A percentile compares a stretch with the other conserved stretches of the same genome.
phyloP scores from a whole-genome alignment of 106 monocot genomes.

The Apostasia shenzhenica region DNA sequence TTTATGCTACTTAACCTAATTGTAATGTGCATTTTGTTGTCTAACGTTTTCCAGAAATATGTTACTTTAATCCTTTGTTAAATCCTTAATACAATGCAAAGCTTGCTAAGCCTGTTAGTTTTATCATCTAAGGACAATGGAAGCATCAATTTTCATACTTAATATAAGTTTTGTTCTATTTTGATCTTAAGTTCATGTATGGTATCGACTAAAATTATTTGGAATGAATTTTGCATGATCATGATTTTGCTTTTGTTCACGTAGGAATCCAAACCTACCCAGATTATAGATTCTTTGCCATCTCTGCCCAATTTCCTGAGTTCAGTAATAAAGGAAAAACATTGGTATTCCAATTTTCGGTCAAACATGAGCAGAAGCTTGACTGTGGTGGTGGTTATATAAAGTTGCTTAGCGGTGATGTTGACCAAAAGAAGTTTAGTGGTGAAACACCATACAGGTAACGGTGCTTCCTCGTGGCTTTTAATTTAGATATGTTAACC shows the following conservation, averaged over 20 bases:
- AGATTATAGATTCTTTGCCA: constrained; percentile 34
- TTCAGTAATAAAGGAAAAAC: constrained; percentile 32
- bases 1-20: no score
- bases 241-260: neutral
- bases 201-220: no score
- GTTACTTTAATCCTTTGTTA: no score
- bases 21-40: no score
- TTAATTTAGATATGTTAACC: neutral
- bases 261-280: constrained; percentile 28
- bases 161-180: no score
- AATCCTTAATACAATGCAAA: no score
- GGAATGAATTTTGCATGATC: no score
- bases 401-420: constrained; percentile 22
- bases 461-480: neutral
- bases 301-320: constrained; percentile 23
- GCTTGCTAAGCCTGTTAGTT: no score
- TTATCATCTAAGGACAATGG: no score
- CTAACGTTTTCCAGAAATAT: no score
- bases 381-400: constrained; percentile 34
- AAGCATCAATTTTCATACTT: no score
- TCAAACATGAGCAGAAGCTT: constrained; percentile 33
- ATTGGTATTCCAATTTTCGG: constrained; percentile 27
- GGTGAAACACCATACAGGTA: constrained; percentile 32
- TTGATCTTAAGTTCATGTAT: no score
- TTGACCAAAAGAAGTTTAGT: constrained; percentile 32